A percentile compares a stretch with the other conserved stretches of the same genome.
These are phyloP conservation scores for Athelia psychrophila DNA, from an alignment of 1,284 basidiomycete genomes.

Conservation along the genomic window DNA sequence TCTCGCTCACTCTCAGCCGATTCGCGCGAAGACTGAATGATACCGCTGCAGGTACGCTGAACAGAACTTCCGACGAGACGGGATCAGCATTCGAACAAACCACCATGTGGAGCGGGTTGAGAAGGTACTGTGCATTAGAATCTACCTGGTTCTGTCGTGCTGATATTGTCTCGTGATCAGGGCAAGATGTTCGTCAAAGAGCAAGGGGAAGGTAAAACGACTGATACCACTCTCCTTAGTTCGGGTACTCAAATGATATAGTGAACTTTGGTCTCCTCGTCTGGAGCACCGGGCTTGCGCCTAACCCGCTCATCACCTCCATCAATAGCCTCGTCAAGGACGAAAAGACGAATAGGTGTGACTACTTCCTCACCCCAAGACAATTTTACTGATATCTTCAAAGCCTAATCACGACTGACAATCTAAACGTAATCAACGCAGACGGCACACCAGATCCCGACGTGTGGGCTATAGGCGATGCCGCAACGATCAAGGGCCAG, in stretches of 20 bases:
- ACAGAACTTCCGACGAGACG: conserved; percentile 74
- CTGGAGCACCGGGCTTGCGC: conserved; percentile 83
- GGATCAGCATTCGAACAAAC: conserved; percentile 73
- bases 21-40: conserved; percentile 5
- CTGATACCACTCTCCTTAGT: conserved; percentile 6
- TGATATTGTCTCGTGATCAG: conserved; percentile 27
- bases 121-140: conserved; percentile 37
- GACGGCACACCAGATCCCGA: conserved; percentile 64
- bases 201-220: conserved; percentile 33
- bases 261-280: conserved; percentile 82
- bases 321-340: conserved; percentile 65
- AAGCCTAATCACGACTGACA: conserved; percentile 59
- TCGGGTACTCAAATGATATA: conserved; percentile 23
- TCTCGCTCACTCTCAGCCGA: too few relatives aligned
- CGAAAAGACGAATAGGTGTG: conserved; percentile 54
- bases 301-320: conserved; percentile 72
- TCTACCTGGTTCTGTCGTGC: conserved; percentile 25
- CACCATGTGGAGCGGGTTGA: conserved; percentile 82
- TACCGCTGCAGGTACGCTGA: conserved; percentile 64
- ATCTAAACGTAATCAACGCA: conserved; percentile 56
- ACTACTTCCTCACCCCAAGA: not conserved
- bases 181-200: conserved; percentile 6
- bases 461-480: conserved; percentile 85
- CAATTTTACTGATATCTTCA: not conserved
- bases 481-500: conserved; percentile 57